Evolutionary conservation across 108 stramenopile species (phyloP), one percentile per base, ranked within the genome.

Genomic region (Cyclotella atomus): DNA sequence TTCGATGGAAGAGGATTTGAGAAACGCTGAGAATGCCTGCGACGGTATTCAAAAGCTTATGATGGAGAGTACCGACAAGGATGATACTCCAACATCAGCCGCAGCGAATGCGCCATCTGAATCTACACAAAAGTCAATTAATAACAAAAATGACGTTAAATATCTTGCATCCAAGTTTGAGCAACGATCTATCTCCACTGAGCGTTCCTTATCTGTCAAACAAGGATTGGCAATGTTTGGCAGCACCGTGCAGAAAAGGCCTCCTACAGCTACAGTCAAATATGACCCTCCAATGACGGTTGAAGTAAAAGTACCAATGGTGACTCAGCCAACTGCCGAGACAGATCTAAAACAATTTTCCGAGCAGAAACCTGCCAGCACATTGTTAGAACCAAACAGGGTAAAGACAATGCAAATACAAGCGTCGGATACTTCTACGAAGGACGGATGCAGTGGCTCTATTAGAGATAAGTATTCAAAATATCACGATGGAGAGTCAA

Each of bases 111-210:
- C n/a, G n/a, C n/a, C n/a, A n/a, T n/a, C n/a, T n/a, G 12, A 56
- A 28, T 28, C 6, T 56, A 16, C 6, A 5, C 4, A 7, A 4
- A 28, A 56, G 8, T 2, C 21, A 27, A 28, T 10, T 15, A 5
- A 15, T 5, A 56, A 10, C 7, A 29, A 28, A 6, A 27, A 3
- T 36, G 59, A 34, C 36, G 59, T 60, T 34, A 60, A 60, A 19
- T 60, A 32, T 34, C 59, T 60, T 20, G 59, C 59, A 3, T n/a
- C 59, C 34, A 60, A 36, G 59, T 60, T 60, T 60, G 59, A 60
- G 34, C 14, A 15, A 34, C 59, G 7, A n/a, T 8, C 20, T 8
- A 3, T 2, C 36, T 19, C 59, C 24, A 30, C 50, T 21, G 5
- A 17, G 21, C 50, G 21, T 17, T 21, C 50, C 17, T 17, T 52